Percentiles rank a stretch among this genome's conserved stretches.
Evolutionary conservation across 805 yeast genomes (phyloP).

Genomic region (Candida loeiensis): DNA sequence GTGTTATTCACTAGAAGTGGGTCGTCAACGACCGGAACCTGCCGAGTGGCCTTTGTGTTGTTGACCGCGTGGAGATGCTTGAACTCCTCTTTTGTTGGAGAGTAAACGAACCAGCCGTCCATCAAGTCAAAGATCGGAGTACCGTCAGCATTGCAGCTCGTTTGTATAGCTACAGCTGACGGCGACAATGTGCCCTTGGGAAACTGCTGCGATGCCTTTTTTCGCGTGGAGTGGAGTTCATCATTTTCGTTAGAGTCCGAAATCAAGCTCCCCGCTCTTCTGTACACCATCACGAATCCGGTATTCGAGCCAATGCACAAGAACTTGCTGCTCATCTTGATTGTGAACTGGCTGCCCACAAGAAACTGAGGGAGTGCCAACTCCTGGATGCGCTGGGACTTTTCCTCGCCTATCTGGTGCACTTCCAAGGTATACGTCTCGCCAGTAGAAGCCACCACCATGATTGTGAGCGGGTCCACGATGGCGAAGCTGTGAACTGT

Average conservation of each 20-base stretch:
- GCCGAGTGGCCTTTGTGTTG: constrained; percentile 2
- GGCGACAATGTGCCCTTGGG: constrained; percentile 1
- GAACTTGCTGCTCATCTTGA: constrained; percentile 21
- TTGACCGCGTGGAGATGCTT: constrained; percentile 24
- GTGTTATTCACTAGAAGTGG: constrained; percentile 9
- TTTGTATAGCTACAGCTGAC: constrained; percentile 20
- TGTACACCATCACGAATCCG: constrained; percentile 22
- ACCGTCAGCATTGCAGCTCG: constrained; percentile 28
- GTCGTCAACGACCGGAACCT: constrained; percentile 3
- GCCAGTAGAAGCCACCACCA: not conserved
- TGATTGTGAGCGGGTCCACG: not conserved
- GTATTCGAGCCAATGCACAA: constrained; percentile 19
- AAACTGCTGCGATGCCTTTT: constrained; percentile 21
- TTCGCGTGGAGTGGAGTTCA: constrained; percentile 17
- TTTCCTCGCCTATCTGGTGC: not conserved
- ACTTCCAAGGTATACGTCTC: not conserved
- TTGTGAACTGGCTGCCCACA: constrained; percentile 7
- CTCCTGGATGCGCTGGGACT: not conserved
- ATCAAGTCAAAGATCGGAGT: constrained; percentile 46
- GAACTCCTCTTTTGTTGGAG: constrained; percentile 39
- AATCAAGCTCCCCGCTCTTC: constrained; percentile 4
- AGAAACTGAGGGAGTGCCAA: not conserved
- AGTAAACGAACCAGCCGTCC: constrained; percentile 48
- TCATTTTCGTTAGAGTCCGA: constrained; percentile 18
- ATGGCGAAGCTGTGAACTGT: constrained; percentile 1